Evolutionary conservation across 768 basidiomycete species (phyloP).

Genomic region (Suillus cothurnatus): DNA sequence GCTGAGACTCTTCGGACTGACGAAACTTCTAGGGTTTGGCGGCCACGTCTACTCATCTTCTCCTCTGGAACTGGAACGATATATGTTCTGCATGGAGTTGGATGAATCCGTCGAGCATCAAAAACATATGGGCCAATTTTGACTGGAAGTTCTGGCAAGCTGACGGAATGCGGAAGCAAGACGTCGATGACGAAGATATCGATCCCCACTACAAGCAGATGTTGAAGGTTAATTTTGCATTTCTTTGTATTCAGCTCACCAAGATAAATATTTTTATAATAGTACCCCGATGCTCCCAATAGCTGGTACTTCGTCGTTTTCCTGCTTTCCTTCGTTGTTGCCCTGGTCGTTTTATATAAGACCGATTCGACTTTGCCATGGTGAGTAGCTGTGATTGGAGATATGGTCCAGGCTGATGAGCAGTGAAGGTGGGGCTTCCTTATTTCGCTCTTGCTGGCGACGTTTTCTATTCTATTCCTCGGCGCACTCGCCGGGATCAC

Average conservation of each 20-base stretch:
- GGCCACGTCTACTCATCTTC: slow-evolving; percentile 49
- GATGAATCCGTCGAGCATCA: slow-evolving; percentile 38
- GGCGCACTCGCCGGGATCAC: slow-evolving; percentile 48
- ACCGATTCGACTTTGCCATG: slow-evolving; percentile 51
- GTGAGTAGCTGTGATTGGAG: slow-evolving; percentile 24
- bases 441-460: slow-evolving; percentile 43
- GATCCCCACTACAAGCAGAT: slow-evolving; percentile 55
- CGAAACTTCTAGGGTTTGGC: slow-evolving; percentile 37
- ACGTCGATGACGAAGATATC: slow-evolving; percentile 30
- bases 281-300: slow-evolving; percentile 27
- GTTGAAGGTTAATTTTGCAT: slow-evolving; percentile 41
- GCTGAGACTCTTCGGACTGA: not conserved
- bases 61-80: slow-evolving; percentile 49
- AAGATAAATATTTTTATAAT: not conserved
- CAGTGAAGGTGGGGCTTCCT: slow-evolving; percentile 49
- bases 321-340: slow-evolving; percentile 1
- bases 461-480: slow-evolving; percentile 49
- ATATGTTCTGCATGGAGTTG: slow-evolving; percentile 43
- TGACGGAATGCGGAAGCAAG: slow-evolving; percentile 38
- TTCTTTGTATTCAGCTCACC: not conserved
- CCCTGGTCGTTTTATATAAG: slow-evolving; percentile 28
- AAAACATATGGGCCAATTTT: slow-evolving; percentile 36
- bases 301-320: slow-evolving; percentile 26
- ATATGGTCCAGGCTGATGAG: not conserved
- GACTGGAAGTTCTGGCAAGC: slow-evolving; percentile 47